A percentile compares a stretch with the other conserved stretches of the same genome.
Conservation (phyloP, 2,329 filamentous ascomycete species). For the Alternaria sp. region DNA sequence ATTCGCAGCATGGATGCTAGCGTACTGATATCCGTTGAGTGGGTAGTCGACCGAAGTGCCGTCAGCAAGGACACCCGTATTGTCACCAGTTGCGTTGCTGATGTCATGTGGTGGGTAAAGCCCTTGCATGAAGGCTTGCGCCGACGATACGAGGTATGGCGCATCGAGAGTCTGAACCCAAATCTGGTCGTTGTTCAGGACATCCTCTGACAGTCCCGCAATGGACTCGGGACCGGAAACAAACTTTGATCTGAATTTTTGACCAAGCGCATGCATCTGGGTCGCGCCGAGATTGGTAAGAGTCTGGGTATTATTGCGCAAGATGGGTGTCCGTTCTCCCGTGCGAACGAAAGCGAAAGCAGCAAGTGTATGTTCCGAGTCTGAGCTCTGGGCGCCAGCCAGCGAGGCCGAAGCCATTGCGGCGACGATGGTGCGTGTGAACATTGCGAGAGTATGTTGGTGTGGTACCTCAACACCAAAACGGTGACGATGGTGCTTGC, state of each 20-base stretch:
- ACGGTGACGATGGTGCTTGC: conserved; percentile 5
- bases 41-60: conserved; percentile 55
- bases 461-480: conserved; percentile 8
- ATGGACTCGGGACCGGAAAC: conserved; percentile 46
- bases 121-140: conserved; percentile 67
- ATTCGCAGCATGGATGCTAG: conserved; percentile 55
- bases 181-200: conserved; percentile 55
- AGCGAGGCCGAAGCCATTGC: conserved; percentile 35
- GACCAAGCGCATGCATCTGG: conserved; percentile 58
- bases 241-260: conserved; percentile 61
- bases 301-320: conserved; percentile 33
- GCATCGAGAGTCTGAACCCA: conserved; percentile 56
- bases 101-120: conserved; percentile 61
- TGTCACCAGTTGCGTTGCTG: conserved; percentile 31
- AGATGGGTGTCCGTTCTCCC: conserved; percentile 61
- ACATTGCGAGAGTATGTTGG: conserved; percentile 26
- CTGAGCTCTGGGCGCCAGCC: conserved; percentile 20
- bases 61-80: conserved; percentile 56
- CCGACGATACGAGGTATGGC: conserved; percentile 58
- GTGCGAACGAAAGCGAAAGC: conserved; percentile 61
- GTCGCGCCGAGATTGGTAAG: conserved; percentile 64
- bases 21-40: conserved; percentile 64
- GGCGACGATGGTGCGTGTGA: conserved; percentile 27
- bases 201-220: conserved; percentile 52
- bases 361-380: conserved; percentile 49